Base-by-base conservation (phyloP, 2,329 filamentous ascomycete genomes). In the Periconia digitata region DNA sequence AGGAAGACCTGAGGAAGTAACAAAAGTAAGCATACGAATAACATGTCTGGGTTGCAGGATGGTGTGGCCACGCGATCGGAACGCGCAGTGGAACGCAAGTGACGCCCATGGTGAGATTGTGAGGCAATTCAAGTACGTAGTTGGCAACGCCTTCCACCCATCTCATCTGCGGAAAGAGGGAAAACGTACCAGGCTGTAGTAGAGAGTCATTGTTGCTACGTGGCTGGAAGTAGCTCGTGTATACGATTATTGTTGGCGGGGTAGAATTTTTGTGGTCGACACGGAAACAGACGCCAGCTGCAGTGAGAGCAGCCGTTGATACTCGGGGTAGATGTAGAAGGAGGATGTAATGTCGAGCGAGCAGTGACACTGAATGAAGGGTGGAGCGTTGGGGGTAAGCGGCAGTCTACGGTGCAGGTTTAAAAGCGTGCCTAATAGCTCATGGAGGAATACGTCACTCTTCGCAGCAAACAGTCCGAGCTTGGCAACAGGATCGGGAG, bases 1-100 rank as follows among this genome's bases (percentile, higher is more conserved):
- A 88, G 73, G 76, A 95, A 95, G 65, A 94, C 89, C 90, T 94
- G 65, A 55, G 45, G 39, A 43, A 38, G 46, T 54, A 46, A 44
- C 22, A 50, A 41, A 27, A 55, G 62, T 70, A 57, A 70, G 66
- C 58, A 64, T 43, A 46, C 55, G 54, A 53, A 32, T 10, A 15
- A 52, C 42, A 49, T 59, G 20, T 38, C 32, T 23, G 18, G 27
- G n/a, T 32, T 4, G 27, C 27, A 32, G 10, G 10, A 10, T 32
- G 27, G n/a, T 10, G 27, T 32, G 27, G 10, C 27, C 27, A 32
- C 27, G 27, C n/a, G 27, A 15, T 10, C 27, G n/a, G n/a, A 10
- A 32, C 12, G 12, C 27, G 10, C 27, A 32, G n/a, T 32, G 27
- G 27, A 12, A 32, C 10, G n/a, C n/a, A n/a, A n/a, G n/a, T n/a